Base-by-base conservation (phyloP, 352 stramenopile genomes). In the Pythium rishiriense region DNA sequence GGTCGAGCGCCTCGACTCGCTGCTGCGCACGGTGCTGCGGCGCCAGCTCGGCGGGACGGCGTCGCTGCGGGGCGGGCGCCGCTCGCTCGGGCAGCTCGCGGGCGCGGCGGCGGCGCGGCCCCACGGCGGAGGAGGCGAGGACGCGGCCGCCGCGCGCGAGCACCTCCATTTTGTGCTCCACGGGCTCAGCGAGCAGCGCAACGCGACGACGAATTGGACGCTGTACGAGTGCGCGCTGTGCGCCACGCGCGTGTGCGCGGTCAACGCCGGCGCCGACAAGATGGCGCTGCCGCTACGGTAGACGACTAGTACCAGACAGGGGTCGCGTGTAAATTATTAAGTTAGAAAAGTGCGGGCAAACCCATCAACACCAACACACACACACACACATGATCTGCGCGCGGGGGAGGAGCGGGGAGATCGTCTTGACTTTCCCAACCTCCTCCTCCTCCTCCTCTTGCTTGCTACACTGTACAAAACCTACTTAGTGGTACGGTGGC, bases 1-100 rank as follows among this genome's bases (percentile, higher is more conserved):
- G 0, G 60, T 88, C 29, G 56, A 70, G 29, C 74, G 74, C 0
- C 67, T 79, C 25, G 63, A 69, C 7, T 82, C 74, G 52, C 56
- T 74, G 28, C 63, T 82, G 21, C 68, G 61, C 14, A 48, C 29
- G 12, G 65, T 62, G 48, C 49, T 69, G 54, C 62, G 39, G 22
- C 42, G 35, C 3, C 47, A 61, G 22, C 55, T 69, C 21, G 39
- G 39, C 25, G 46, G 31, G 2, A 10, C 51, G 7, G 25, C 28
- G 3, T 12, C 21, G 22, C 21, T 41, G 33, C 50, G 50, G 29
- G 50, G 50, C 29, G 37, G 37, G 25, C 31, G 51, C 37, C 19
- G 21, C 3, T 68, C 60, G 17, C 47, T 53, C 1, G 56, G 45
- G 15, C 24, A 56, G 8, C 31, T 58, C 14, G 25, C 31, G 17